A percentile compares a stretch with the other conserved stretches of the same genome.
phyloP scores from a whole-genome alignment of 257 asterid species.

The Orobanche coerulescens region DNA sequence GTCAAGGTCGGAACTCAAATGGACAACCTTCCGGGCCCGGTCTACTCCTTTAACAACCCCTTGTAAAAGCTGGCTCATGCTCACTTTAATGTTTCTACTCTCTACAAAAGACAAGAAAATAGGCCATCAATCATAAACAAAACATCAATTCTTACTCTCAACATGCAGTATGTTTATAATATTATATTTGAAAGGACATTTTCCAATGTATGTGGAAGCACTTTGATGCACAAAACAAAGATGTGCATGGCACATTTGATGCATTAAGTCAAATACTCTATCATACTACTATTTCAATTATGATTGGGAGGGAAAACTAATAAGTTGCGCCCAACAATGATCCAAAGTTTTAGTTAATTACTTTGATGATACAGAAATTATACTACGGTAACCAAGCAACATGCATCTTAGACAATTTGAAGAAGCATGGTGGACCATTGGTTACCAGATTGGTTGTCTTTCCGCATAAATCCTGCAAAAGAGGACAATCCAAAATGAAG shows the following conservation, averaged over 20 bases:
- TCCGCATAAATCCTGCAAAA: constrained; percentile 76
- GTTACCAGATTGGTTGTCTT: constrained; percentile 55
- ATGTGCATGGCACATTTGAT: not conserved
- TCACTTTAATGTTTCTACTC: constrained; percentile 32
- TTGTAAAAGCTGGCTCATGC: constrained; percentile 60
- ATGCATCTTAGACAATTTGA: not conserved
- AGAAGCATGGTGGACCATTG: constrained; percentile 5
- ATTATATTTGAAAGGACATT: not conserved
- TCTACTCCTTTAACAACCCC: constrained; percentile 77
- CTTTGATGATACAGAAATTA: not conserved
- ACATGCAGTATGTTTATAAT: not conserved
- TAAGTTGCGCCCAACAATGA: constrained; percentile 1
- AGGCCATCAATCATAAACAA: constrained; percentile 11
- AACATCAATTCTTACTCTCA: not conserved
- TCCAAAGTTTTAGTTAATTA: constrained; percentile 9
- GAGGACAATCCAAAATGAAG: constrained; percentile 70
- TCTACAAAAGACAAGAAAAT: constrained; percentile 32
- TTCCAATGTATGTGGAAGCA: not conserved
- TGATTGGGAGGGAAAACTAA: constrained; percentile 6
- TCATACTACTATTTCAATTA: constrained; percentile 15
- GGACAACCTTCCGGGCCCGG: constrained; percentile 65
- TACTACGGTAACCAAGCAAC: constrained; percentile 5
- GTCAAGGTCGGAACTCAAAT: constrained; percentile 64
- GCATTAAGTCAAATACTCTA: constrained; percentile 5
- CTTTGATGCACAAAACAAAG: constrained; percentile 3